Conservation (phyloP, 345 rosid genomes). For the Melaleuca quinquenervia region DNA sequence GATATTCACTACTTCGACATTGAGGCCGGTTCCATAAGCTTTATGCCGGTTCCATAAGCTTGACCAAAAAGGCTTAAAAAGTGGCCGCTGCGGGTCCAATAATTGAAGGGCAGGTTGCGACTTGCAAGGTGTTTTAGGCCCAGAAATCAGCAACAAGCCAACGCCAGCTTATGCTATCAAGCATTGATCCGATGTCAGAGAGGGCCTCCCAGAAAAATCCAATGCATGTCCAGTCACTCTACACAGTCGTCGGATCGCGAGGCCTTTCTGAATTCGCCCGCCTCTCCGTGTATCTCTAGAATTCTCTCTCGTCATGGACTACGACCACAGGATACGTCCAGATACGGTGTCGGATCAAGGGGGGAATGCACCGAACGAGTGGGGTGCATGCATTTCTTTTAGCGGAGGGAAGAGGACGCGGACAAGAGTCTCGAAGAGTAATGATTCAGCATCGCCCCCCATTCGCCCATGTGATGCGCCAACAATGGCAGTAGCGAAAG, state of each 20-base stretch:
- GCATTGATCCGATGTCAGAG: too few species aligned
- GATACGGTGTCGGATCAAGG: neutral
- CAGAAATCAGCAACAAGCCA: neutral
- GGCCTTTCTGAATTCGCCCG: neutral
- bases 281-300: neutral
- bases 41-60: neutral
- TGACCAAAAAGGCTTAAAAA: neutral
- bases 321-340: neutral
- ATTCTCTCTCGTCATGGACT: neutral
- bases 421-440: neutral
- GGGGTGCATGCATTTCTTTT: neutral
- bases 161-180: too few species aligned
- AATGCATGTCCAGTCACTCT: neutral
- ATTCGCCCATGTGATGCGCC: neutral
- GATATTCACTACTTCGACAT: neutral
- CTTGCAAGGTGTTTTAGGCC: neutral
- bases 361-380: neutral
- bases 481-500: neutral
- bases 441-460: neutral
- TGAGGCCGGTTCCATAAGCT: neutral
- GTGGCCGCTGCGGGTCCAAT: neutral
- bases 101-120: neutral
- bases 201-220: too few species aligned
- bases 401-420: neutral
- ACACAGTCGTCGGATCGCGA: neutral